A percentile compares a stretch with the other conserved stretches of the same genome.
Conservation (phyloP, 495 filamentous ascomycete species). For the Clavariopsis aquatica region DNA sequence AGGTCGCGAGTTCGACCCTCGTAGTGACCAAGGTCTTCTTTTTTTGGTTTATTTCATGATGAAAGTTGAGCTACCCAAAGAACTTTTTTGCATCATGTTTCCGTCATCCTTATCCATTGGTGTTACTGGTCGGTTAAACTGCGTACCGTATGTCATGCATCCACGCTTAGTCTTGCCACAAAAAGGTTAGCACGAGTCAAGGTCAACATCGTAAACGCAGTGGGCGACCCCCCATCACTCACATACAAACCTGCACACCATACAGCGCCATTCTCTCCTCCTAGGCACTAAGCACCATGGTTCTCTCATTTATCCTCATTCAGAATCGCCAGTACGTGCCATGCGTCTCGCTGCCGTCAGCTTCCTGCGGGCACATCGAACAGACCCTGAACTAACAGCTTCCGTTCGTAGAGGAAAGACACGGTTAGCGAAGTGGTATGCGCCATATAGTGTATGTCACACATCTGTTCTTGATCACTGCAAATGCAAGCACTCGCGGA, state of each 20-base stretch:
- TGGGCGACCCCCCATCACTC: conserved; percentile 12
- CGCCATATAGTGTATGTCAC: conserved; percentile 76
- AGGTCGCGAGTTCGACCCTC: conserved; percentile 2
- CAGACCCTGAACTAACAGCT: neutral
- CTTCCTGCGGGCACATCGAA: conserved; percentile 6
- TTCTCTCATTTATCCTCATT: conserved; percentile 39
- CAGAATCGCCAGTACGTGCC: conserved; percentile 39
- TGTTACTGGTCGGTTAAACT: conserved; percentile 20
- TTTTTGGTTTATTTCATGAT: no score
- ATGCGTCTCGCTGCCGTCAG: conserved; percentile 21
- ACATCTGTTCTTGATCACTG: conserved; percentile 6
- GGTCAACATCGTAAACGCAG: conserved; percentile 16
- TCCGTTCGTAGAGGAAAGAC: conserved; percentile 80
- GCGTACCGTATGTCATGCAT: conserved; percentile 5
- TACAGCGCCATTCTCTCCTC: neutral
- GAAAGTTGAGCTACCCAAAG: no score
- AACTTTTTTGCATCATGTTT: no score
- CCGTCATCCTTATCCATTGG: no score
- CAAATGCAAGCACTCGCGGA: conserved; percentile 11
- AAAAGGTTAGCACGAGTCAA: neutral
- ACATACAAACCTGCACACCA: conserved; percentile 6
- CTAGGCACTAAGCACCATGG: conserved; percentile 26
- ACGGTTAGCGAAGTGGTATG: conserved; percentile 97
- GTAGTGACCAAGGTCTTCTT: conserved; percentile 2
- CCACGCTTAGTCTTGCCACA: neutral